A percentile compares a stretch with the other conserved stretches of the same genome.
phyloP scores from a whole-genome alignment of 108 stramenopile species.

The Discostella stelligeroides region DNA sequence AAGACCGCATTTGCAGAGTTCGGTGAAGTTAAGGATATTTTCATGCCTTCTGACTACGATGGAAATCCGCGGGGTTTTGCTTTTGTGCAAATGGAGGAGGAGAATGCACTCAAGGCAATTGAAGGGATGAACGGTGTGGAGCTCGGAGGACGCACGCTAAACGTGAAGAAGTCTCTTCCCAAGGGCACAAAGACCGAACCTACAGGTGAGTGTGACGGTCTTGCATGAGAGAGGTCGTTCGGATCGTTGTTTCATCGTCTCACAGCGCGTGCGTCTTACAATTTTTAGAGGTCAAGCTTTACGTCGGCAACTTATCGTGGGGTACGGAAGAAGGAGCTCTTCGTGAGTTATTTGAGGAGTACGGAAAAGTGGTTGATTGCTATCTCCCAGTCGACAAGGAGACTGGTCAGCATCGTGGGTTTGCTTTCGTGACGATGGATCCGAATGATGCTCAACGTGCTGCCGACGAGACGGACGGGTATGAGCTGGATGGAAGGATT shows the following conservation, averaged over 20 bases:
- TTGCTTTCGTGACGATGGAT: slow-evolving; percentile 91
- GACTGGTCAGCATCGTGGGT: slow-evolving; percentile 81
- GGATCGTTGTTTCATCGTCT: too few species aligned
- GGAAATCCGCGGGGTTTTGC: slow-evolving; percentile 86
- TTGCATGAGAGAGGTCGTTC: neutral
- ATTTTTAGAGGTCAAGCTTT: slow-evolving; percentile 81
- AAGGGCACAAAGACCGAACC: slow-evolving; percentile 63
- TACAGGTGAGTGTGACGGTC: neutral
- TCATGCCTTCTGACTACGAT: slow-evolving; percentile 77
- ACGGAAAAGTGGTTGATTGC: slow-evolving; percentile 84
- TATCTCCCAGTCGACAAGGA: slow-evolving; percentile 88
- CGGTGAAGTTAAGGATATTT: slow-evolving; percentile 75
- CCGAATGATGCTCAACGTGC: slow-evolving; percentile 80
- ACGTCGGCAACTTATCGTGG: slow-evolving; percentile 92
- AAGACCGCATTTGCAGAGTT: slow-evolving; percentile 68
- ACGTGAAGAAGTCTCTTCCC: slow-evolving; percentile 91
- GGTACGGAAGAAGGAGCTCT: slow-evolving; percentile 82
- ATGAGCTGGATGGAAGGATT: slow-evolving; percentile 83
- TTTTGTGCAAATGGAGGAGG: slow-evolving; percentile 79
- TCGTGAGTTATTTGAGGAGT: slow-evolving; percentile 80
- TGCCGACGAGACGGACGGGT: slow-evolving; percentile 76
- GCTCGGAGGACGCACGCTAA: slow-evolving; percentile 85
- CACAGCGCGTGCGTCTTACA: neutral
- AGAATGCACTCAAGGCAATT: slow-evolving; percentile 82
- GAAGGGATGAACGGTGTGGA: slow-evolving; percentile 82